Percentiles rank a stretch among this genome's conserved stretches.
Evolutionary conservation across 2,329 filamentous ascomycete genomes (phyloP).

Genomic region (Sarocladiaceae sp.): DNA sequence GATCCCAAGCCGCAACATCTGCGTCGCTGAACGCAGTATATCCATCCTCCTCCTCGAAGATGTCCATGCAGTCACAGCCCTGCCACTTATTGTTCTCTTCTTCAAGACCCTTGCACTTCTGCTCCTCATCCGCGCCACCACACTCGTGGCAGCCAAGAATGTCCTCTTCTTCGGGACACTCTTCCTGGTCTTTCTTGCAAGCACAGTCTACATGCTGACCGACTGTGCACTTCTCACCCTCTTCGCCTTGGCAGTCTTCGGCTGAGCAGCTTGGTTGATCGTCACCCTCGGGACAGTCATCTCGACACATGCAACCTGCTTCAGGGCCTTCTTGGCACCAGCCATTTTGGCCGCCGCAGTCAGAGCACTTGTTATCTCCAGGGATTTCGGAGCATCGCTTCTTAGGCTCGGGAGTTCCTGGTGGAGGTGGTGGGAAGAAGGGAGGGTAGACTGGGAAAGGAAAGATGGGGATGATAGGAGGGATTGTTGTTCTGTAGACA

Average conservation of each 20-base stretch:
- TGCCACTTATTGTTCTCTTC: conserved; percentile 1
- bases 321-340: neutral
- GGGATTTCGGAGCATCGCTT: neutral
- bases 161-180: neutral
- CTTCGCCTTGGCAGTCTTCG: neutral
- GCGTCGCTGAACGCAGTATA: neutral
- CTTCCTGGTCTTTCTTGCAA: neutral
- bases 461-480: neutral
- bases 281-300: neutral
- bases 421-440: neutral
- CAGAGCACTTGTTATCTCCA: neutral
- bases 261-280: neutral
- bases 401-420: neutral
- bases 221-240: neutral
- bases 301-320: neutral
- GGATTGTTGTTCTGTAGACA: neutral
- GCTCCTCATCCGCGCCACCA: neutral
- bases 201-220: neutral
- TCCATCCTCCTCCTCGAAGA: neutral
- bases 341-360: neutral
- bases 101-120: neutral
- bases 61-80: neutral
- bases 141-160: neutral
- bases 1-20: neutral
- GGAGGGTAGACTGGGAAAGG: neutral